Evolutionary conservation across 225 moss, liverwort and hornwort species (phyloP).

Genomic region (Bryoerythrophyllum caledonicum): DNA sequence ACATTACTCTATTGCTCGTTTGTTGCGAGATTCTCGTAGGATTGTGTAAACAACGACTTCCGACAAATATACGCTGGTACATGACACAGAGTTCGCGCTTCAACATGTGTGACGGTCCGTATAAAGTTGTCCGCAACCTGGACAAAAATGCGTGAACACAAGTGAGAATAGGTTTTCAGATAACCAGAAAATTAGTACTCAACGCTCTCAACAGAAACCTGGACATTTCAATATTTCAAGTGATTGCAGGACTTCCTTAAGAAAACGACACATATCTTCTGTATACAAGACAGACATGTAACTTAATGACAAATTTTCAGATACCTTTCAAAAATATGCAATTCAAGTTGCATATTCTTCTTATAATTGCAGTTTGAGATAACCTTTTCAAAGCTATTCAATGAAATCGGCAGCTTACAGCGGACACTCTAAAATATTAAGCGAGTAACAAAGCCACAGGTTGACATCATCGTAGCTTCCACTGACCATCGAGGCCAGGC

Average conservation of each 20-base stretch:
- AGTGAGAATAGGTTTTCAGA: neutral
- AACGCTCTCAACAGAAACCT: neutral
- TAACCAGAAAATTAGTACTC: neutral
- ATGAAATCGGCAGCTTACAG: conserved; percentile 2
- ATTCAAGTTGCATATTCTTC: neutral
- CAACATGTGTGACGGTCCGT: neutral
- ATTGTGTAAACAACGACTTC: conserved; percentile 7
- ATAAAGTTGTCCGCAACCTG: conserved; percentile 17
- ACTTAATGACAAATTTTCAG: conserved; percentile 2
- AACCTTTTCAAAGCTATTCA: neutral
- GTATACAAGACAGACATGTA: neutral
- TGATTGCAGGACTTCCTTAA: neutral
- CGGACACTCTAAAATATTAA: neutral
- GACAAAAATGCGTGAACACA: conserved; percentile 17
- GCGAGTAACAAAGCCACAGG: neutral
- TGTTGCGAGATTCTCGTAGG: conserved; percentile 12
- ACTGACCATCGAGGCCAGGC: neutral
- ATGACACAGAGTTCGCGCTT: neutral
- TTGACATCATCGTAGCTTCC: conserved; percentile 2
- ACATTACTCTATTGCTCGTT: conserved; percentile 11
- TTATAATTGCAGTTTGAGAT: neutral
- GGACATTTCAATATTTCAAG: neutral
- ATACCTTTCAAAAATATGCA: neutral
- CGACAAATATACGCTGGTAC: conserved; percentile 15
- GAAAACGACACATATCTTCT: neutral